A percentile compares a stretch with the other conserved stretches of the same genome.
Evolutionary conservation across 768 basidiomycete genomes (phyloP).

Genomic region (Coprinellus aureogranulatus): DNA sequence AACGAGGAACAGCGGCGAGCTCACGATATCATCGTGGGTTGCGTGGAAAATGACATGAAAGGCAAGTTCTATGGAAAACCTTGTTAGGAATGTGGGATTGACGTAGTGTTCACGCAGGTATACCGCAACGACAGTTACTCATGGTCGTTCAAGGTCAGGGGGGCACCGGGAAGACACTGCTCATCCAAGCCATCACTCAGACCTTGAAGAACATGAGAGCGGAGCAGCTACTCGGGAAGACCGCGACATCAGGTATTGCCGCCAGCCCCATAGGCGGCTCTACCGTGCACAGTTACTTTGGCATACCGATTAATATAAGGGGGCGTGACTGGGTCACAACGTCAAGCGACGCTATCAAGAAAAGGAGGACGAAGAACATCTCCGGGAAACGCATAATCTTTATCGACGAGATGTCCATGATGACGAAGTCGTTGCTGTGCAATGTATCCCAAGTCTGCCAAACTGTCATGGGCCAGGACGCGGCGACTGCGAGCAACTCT

Average conservation of each 20-base stretch:
- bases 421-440: slow-evolving; percentile 22
- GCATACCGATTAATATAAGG: neutral
- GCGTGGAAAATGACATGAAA: neutral
- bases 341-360: slow-evolving; percentile 23
- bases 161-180: slow-evolving; percentile 41
- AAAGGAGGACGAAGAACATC: slow-evolving; percentile 16
- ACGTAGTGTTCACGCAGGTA: slow-evolving; percentile 8
- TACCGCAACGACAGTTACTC: slow-evolving; percentile 18
- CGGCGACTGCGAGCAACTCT: neutral
- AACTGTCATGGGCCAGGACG: slow-evolving; percentile 1
- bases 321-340: neutral
- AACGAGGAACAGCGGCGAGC: slow-evolving; percentile 13
- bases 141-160: slow-evolving; percentile 43
- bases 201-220: slow-evolving; percentile 22
- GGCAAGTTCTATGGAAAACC: slow-evolving; percentile 8
- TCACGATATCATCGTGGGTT: slow-evolving; percentile 17
- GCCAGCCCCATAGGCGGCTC: slow-evolving; percentile 36
- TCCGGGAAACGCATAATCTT: slow-evolving; percentile 24
- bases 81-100: neutral
- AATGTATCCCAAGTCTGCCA: slow-evolving; percentile 18
- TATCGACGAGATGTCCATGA: slow-evolving; percentile 44
- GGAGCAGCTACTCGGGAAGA: slow-evolving; percentile 25
- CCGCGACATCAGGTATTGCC: slow-evolving; percentile 40
- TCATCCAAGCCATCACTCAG: slow-evolving; percentile 37
- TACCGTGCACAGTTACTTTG: slow-evolving; percentile 28